Percentiles rank a stretch among this genome's conserved stretches.
Evolutionary conservation across 225 moss, liverwort and hornwort genomes (phyloP).

Genomic region (Bryum argenteum): DNA sequence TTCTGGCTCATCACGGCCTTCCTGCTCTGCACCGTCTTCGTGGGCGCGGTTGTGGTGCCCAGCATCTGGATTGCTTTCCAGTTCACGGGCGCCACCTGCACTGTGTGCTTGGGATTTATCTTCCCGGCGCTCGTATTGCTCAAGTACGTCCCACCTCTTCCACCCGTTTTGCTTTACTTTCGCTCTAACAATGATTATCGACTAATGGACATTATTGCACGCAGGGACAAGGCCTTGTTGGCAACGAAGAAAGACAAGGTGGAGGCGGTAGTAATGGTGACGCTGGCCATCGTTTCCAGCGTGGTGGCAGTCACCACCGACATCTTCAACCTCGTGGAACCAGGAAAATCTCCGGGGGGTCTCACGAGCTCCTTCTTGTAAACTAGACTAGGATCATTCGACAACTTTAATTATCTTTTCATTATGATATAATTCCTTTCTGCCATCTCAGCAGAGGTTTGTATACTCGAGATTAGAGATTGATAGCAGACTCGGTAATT

Average conservation of each 20-base stretch:
- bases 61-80: conserved; percentile 92
- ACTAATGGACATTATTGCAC: not conserved
- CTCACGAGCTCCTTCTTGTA: conserved; percentile 38
- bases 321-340: conserved; percentile 58
- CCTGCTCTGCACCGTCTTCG: conserved; percentile 57
- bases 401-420: not conserved
- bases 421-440: conserved; percentile 6
- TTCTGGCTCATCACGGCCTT: conserved; percentile 68
- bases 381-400: not conserved
- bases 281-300: conserved; percentile 73
- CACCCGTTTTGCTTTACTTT: not conserved
- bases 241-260: conserved; percentile 63
- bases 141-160: conserved; percentile 34
- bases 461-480: conserved; percentile 17
- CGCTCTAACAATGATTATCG: not conserved
- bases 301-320: conserved; percentile 70
- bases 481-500: conserved; percentile 11
- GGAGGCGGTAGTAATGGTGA: conserved; percentile 72
- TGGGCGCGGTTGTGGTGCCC: conserved; percentile 81
- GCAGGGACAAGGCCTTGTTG: conserved; percentile 67
- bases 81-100: conserved; percentile 90
- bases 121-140: conserved; percentile 84
- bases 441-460: conserved; percentile 39
- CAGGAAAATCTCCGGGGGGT: conserved; percentile 34
- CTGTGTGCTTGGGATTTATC: conserved; percentile 85